Conservation (phyloP, 192 early-diverging fungal genomes). For the Umbelopsis sp. region DNA sequence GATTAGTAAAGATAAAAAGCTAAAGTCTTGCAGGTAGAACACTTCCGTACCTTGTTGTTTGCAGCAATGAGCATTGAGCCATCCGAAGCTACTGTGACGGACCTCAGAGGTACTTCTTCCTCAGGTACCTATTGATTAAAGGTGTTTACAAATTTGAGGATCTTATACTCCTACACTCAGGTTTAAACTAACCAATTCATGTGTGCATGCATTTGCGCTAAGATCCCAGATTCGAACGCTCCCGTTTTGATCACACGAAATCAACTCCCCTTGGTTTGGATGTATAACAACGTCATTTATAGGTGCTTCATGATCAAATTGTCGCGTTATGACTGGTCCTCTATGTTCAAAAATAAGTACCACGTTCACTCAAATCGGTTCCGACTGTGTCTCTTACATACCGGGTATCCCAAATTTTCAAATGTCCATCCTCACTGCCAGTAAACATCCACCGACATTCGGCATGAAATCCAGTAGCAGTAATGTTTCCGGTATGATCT, state of each 20-base stretch:
- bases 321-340: conserved; percentile 56
- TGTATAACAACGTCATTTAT: conserved; percentile 70
- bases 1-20: not conserved
- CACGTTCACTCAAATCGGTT: not conserved
- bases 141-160: not conserved
- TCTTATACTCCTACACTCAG: not conserved
- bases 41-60: conserved; percentile 76
- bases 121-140: conserved; percentile 53
- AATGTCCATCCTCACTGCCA: conserved; percentile 70
- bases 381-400: conserved; percentile 34
- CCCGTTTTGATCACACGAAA: conserved; percentile 83
- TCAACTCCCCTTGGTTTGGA: conserved; percentile 81
- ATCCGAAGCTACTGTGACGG: conserved; percentile 82
- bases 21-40: not conserved
- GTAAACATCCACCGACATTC: conserved; percentile 82
- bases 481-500: conserved; percentile 63
- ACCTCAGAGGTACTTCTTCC: conserved; percentile 80
- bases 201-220: conserved; percentile 59
- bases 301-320: conserved; percentile 60
- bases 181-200: conserved; percentile 52
- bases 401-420: conserved; percentile 85
- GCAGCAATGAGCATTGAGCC: conserved; percentile 80
- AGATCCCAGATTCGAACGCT: conserved; percentile 75
- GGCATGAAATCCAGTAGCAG: conserved; percentile 63
- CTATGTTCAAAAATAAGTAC: conserved; percentile 33